Conservation (phyloP, 139 green algal genomes). For the Trebouxia sp. region DNA sequence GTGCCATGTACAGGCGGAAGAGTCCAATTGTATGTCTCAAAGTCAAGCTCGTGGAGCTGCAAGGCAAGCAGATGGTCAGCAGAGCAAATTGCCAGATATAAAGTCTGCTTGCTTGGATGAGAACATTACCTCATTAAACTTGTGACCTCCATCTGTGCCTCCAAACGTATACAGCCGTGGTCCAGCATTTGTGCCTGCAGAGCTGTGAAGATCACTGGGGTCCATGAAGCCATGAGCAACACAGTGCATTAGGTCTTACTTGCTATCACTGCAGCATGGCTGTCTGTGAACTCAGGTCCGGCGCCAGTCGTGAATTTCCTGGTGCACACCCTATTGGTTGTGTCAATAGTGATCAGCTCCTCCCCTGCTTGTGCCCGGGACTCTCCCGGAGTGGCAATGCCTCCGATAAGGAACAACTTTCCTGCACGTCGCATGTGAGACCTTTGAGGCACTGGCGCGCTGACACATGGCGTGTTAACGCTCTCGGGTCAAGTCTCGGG, state of each 20-base stretch:
- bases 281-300: conserved; percentile 14
- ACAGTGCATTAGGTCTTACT: too few relatives aligned
- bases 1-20: conserved; percentile 2
- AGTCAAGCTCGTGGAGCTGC: conserved; percentile 11
- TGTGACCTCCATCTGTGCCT: conserved; percentile 19
- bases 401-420: conserved; percentile 3
- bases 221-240: neutral
- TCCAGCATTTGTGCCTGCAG: neutral
- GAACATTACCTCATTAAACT: neutral
- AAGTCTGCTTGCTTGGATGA: neutral
- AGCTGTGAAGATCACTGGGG: neutral
- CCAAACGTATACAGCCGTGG: conserved; percentile 15
- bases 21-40: conserved; percentile 17
- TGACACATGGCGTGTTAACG: too few relatives aligned
- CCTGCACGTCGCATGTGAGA: too few relatives aligned
- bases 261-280: conserved; percentile 22
- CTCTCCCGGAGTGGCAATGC: conserved; percentile 13
- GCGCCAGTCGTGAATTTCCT: conserved; percentile 17
- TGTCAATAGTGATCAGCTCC: conserved; percentile 19
- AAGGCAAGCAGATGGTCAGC: neutral
- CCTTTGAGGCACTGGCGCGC: too few relatives aligned
- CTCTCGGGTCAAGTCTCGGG: too few relatives aligned
- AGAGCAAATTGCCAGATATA: neutral
- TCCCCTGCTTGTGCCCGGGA: conserved; percentile 15
- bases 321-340: neutral